A percentile compares a stretch with the other conserved stretches of the same genome.
phyloP scores from a whole-genome alignment of 257 asterid species.

The Rhazya stricta region DNA sequence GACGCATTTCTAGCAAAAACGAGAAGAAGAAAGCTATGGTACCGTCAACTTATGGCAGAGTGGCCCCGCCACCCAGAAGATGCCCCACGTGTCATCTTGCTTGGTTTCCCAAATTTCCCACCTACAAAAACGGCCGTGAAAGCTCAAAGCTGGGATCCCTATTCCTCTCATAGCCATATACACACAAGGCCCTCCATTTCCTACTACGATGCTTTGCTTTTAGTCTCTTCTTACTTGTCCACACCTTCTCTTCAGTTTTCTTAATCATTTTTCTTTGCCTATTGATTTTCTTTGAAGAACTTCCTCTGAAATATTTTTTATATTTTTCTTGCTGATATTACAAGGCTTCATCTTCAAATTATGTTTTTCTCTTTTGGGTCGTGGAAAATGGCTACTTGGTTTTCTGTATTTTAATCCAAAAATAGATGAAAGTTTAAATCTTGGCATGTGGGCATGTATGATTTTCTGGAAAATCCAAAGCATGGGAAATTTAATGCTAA shows the following conservation, averaged over 20 bases:
- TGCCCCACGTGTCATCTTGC: constrained; percentile 29
- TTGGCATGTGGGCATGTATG: constrained; percentile 33
- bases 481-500: constrained; percentile 3
- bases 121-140: constrained; percentile 32
- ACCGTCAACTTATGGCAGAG: background rate
- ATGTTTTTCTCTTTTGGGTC: background rate
- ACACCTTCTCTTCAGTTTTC: background rate
- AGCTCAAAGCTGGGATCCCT: constrained; percentile 35
- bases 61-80: background rate
- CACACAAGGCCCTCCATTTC: constrained; percentile 29
- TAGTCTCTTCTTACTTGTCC: constrained; percentile 5
- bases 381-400: background rate
- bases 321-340: background rate
- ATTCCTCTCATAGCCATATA: constrained; percentile 21
- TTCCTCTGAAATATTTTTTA: background rate
- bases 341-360: background rate
- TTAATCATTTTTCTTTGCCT: background rate
- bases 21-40: background rate
- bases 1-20: background rate
- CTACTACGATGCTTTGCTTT: constrained; percentile 24
- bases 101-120: constrained; percentile 15
- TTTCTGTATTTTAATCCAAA: constrained; percentile 9
- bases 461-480: constrained; percentile 16
- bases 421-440: constrained; percentile 16
- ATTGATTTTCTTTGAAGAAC: background rate